Evolutionary conservation across 306 rosid genomes (phyloP).

Genomic region (Psophocarpus tetragonolobus): DNA sequence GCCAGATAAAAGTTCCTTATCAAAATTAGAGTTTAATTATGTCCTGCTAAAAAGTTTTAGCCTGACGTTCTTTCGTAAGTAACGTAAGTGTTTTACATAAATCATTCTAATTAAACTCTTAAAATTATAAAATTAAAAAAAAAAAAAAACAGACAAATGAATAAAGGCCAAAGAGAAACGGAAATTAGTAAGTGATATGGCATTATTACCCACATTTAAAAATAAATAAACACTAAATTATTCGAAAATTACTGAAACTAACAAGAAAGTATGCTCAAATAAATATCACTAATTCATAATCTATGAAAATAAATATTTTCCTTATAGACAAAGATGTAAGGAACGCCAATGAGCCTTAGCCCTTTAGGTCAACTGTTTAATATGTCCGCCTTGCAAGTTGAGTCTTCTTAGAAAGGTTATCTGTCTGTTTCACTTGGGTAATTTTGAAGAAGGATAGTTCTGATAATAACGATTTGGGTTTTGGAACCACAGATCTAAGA

Average conservation of each 20-base stretch:
- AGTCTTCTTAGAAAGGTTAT: background rate
- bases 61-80: no score
- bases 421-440: background rate
- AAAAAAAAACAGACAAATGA: background rate
- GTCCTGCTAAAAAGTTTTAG: no score
- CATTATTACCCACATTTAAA: background rate
- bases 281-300: background rate
- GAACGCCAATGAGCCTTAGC: background rate
- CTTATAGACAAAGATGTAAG: background rate
- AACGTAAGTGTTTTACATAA: no score
- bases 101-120: no score
- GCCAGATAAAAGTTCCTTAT: background rate
- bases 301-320: background rate
- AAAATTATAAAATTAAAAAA: no score
- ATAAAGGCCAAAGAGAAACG: background rate
- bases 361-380: background rate
- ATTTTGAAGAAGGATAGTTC: background rate
- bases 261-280: background rate
- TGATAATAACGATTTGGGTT: background rate
- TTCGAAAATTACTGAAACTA: background rate
- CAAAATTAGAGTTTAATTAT: no score
- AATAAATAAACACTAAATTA: background rate
- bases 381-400: background rate
- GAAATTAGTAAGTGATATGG: slow-evolving; percentile 6
- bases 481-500: background rate